Conservation (phyloP, 306 rosid species). For the Ziziphus jujuba region DNA sequence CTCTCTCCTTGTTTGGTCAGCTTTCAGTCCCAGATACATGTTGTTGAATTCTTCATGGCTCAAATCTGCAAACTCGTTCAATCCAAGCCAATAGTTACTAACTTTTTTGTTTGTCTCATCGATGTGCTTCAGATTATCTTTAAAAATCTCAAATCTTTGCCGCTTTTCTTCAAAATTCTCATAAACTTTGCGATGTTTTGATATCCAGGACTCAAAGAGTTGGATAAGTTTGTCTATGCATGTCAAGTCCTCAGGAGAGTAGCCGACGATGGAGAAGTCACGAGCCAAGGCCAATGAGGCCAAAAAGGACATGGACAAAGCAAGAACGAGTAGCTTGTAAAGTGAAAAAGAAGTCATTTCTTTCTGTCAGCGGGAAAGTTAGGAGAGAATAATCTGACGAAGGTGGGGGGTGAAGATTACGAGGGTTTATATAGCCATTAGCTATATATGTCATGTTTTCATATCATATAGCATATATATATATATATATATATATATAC, state of each 20-base stretch:
- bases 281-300: constrained; percentile 24
- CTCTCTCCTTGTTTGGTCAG: constrained; percentile 23
- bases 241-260: constrained; percentile 52
- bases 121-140: constrained; percentile 62
- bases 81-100: constrained; percentile 65
- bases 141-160: constrained; percentile 60
- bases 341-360: constrained; percentile 39
- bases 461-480: too few species aligned
- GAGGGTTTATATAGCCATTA: constrained; percentile 33
- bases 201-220: constrained; percentile 61
- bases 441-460: not conserved
- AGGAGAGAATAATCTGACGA: not conserved
- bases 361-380: not conserved
- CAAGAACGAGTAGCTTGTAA: constrained; percentile 33
- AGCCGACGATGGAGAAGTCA: constrained; percentile 66
- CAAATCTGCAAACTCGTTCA: constrained; percentile 71
- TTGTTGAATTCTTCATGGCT: constrained; percentile 57
- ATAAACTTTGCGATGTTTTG: constrained; percentile 56
- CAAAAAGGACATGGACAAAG: constrained; percentile 31
- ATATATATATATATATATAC: not conserved
- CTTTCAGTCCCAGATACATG: constrained; percentile 45
- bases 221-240: constrained; percentile 61
- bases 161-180: constrained; percentile 60
- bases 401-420: constrained; percentile 15
- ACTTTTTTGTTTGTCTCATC: constrained; percentile 51